Base-by-base conservation (phyloP, 148 eudicot species). In the Nepenthes mirabilis region DNA sequence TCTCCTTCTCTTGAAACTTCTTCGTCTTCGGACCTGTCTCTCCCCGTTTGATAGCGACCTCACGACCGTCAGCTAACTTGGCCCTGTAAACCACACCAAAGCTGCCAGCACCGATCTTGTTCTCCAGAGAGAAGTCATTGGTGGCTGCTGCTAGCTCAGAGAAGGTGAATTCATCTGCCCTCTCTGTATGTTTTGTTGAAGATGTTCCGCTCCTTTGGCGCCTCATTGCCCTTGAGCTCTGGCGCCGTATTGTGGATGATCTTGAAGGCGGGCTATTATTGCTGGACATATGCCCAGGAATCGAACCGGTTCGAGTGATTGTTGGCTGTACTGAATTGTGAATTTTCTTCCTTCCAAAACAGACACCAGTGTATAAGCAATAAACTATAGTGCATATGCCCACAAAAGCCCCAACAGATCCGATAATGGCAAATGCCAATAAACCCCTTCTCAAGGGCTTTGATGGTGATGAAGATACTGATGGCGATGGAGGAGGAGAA, bases 181-280 rank as follows among this genome's bases (percentile, higher is more conserved):
- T 72, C 51, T 94, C 97, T 0, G 82, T 59, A 36, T 82, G 83
- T 32, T 93, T 86, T 9, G 58, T 62, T 0, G 87, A 74, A 2
- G 98, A 93, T 6, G 99, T 81, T 36, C 99, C 99, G 36, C 99
- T 94, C 66, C 99, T 89, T 70, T 86, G 91, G 1, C 99, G 79
- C 76, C 97, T 74, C 79, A 90, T 79, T 4, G 71, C 73, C 48
- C 85, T 61, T 13, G 99, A 94, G 14, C 83, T 79, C 60, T 94
- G 91, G 0, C 99, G 83, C 66, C 91, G 77, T 11, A 94, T 64
- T 1, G 97, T 86, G n/a, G 86, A 74, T 34, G 89, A 77, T 50
- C 91, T 82, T 14, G 96, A 84, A 64, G 71, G 80, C 1, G 91
- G 85, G 43, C 85, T 79, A 54, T 70, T 79, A 54, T 70, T 79